phyloP scores from a whole-genome alignment of 192 early-diverging fungal genomes.

The Diversispora epigaea region DNA sequence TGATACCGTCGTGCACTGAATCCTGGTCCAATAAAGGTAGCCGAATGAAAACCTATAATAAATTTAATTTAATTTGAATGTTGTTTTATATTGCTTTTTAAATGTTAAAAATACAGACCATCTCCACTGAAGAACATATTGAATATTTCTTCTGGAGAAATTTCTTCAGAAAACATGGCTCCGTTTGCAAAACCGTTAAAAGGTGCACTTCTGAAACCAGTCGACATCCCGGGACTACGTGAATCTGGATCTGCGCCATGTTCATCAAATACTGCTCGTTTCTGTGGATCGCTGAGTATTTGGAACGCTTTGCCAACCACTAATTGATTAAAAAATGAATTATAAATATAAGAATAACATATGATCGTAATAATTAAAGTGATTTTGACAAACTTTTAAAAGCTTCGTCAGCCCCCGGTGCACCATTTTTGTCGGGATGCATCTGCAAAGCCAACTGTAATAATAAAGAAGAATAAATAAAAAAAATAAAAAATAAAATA shows the following conservation, averaged over 20 bases:
- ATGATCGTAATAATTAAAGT: neutral
- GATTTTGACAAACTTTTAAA: constrained; percentile 76
- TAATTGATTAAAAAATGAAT: constrained; percentile 31
- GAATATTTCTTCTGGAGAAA: constrained; percentile 92
- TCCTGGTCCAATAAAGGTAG: constrained; percentile 60
- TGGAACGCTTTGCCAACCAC: constrained; percentile 91
- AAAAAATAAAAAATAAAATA: neutral
- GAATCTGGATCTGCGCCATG: constrained; percentile 73
- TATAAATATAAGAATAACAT: neutral
- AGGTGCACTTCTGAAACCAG: constrained; percentile 38
- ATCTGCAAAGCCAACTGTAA: constrained; percentile 87
- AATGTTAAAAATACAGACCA: constrained; percentile 32
- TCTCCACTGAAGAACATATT: constrained; percentile 90
- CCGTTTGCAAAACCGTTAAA: constrained; percentile 45
- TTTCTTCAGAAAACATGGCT: constrained; percentile 57
- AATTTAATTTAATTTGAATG: constrained; percentile 5
- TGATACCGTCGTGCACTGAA: constrained; percentile 34
- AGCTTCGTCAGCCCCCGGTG: constrained; percentile 93
- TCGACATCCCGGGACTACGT: constrained; percentile 33
- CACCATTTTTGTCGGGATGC: constrained; percentile 95
- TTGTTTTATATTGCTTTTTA: neutral
- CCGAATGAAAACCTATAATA: constrained; percentile 42
- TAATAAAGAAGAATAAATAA: constrained; percentile 18
- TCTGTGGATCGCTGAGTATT: constrained; percentile 82
- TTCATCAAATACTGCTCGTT: constrained; percentile 82